phyloP scores from a whole-genome alignment of 768 basidiomycete species.

The Suillus clintonianus region DNA sequence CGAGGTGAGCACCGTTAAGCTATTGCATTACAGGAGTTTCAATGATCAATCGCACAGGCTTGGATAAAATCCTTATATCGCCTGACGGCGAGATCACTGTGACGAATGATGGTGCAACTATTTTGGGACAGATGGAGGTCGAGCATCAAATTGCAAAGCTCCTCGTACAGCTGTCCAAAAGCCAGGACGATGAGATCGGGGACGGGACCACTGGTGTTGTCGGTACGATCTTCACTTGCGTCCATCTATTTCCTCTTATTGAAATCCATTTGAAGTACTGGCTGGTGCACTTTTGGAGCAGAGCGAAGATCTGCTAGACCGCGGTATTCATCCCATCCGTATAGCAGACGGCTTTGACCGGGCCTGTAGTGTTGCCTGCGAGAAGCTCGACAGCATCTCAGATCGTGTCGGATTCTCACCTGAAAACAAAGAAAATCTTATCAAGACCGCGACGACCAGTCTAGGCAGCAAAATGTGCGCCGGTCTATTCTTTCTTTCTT shows the following conservation, averaged over 20 bases:
- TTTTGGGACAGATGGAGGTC: conserved; percentile 97
- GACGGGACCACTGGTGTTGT: conserved; percentile 99
- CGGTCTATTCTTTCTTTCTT: not conserved
- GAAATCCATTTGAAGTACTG: conserved; percentile 59
- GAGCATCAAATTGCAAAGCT: conserved; percentile 99
- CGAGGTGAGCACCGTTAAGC: conserved; percentile 58
- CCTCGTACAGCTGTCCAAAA: conserved; percentile 93
- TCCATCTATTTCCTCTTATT: conserved; percentile 5
- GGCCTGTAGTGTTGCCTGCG: conserved; percentile 88
- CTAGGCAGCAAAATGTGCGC: conserved; percentile 96
- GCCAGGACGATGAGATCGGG: conserved; percentile 99
- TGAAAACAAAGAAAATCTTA: conserved; percentile 80
- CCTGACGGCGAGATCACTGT: conserved; percentile 99
- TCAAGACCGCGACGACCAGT: conserved; percentile 95
- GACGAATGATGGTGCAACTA: conserved; percentile 98
- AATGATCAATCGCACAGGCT: conserved; percentile 50
- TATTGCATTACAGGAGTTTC: not conserved
- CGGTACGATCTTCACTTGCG: conserved; percentile 56
- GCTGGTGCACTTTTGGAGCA: conserved; percentile 97
- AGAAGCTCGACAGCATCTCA: conserved; percentile 87
- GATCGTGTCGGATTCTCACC: conserved; percentile 87
- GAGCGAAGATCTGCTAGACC: conserved; percentile 93
- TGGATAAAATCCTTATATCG: conserved; percentile 93
- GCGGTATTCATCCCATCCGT: conserved; percentile 98
- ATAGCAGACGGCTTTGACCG: conserved; percentile 99